Evolutionary conservation across 1,284 basidiomycete genomes (phyloP), one percentile per base, ranked within the genome.

Genomic region (Thecaphora thlaspeos): DNA sequence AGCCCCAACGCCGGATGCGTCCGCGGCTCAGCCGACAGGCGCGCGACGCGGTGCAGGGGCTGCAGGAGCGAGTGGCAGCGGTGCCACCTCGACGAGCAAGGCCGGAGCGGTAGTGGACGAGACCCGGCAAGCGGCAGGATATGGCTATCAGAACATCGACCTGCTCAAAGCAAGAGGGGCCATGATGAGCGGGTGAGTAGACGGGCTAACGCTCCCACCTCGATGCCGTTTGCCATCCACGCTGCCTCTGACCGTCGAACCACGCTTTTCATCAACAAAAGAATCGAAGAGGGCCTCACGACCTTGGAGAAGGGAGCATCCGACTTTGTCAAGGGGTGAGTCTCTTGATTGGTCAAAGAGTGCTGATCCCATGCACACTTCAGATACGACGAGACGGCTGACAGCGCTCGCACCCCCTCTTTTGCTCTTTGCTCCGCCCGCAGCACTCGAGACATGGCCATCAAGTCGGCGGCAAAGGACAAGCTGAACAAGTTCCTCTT

Each of bases 401-500:
- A n/a, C n/a, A n/a, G n/a, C n/a, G n/a, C n/a, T n/a, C n/a, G n/a
- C n/a, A n/a, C n/a, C n/a, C n/a, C n/a, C n/a, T n/a, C n/a, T n/a
- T n/a, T n/a, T n/a, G n/a, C n/a, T n/a, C n/a, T n/a, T n/a, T n/a
- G n/a, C n/a, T n/a, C n/a, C n/a, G n/a, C n/a, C 30, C 15, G 17
- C 12, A 71, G 61, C 50, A 71, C 68, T 23, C 56, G 69, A 30
- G 66, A 73, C 47, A 56, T 62, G 12, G 70, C 70, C 2, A 55
- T 73, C 51, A 68, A 71, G 39, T 55, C 62, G 9, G 68, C 68
- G 1, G 70, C 69, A 30, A 63, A 63, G 46, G 67, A 67, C 37
- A 70, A 71, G 50, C 15, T 73, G 32, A 57, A 66, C 50, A 57
- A 61, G n/a, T n/a, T n/a, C n/a, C n/a, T n/a, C n/a, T n/a, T n/a